These are phyloP conservation scores for Teunomyces tritomae DNA, from an alignment of 805 yeast species.

Conservation along the genomic window DNA sequence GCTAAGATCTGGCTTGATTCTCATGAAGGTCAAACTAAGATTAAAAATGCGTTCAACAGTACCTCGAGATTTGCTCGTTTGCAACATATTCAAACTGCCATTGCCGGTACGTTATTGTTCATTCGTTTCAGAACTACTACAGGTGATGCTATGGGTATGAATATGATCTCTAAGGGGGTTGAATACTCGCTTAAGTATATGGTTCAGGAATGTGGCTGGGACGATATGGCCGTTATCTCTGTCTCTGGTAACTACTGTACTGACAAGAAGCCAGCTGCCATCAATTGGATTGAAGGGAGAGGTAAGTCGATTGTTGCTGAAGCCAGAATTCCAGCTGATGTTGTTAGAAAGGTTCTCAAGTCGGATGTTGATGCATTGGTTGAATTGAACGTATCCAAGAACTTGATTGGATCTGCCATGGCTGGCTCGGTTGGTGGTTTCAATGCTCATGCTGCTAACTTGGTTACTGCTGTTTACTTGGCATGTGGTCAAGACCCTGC, in stretches of 20 bases:
- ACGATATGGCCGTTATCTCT: conserved; percentile 89
- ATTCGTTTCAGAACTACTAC: conserved; percentile 97
- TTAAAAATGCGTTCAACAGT: conserved; percentile 90
- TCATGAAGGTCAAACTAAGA: conserved; percentile 80
- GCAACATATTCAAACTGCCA: conserved; percentile 85
- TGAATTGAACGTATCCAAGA: conserved; percentile 83
- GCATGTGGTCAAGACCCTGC: conserved; percentile 99
- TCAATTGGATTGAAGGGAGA: conserved; percentile 99
- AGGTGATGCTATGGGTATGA: conserved; percentile 99
- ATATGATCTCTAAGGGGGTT: conserved; percentile 98
- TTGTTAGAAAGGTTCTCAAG: conserved; percentile 79
- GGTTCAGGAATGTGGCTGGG: conserved; percentile 87
- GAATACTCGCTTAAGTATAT: conserved; percentile 81
- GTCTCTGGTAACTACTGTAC: conserved; percentile 97
- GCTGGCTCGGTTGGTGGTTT: conserved; percentile 98
- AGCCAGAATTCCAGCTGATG: conserved; percentile 80
- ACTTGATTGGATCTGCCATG: conserved; percentile 95
- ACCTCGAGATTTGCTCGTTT: conserved; percentile 97
- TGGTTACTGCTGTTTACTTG: conserved; percentile 88
- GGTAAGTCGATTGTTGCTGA: conserved; percentile 98
- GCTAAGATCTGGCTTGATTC: conserved; percentile 95
- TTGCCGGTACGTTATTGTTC: conserved; percentile 87
- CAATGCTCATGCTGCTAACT: conserved; percentile 96
- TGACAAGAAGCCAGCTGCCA: conserved; percentile 96
- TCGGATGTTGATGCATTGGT: conserved; percentile 91